These are phyloP conservation scores for Penicillium sclerotiorum DNA, from an alignment of 2,329 filamentous ascomycete genomes.

Conservation along the genomic window DNA sequence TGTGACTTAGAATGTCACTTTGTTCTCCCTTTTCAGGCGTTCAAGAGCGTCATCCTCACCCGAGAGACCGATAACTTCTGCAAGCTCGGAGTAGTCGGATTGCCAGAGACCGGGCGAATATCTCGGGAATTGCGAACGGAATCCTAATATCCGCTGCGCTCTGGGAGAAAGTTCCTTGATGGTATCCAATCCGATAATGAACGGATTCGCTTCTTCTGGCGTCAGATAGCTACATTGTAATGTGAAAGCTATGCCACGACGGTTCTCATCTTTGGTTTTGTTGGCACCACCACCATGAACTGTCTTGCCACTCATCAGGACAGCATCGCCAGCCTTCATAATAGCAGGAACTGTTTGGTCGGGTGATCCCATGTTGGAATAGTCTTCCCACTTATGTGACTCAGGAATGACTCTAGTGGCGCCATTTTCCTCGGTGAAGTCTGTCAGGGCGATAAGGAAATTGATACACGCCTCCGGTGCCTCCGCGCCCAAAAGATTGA, in stretches of 20 bases:
- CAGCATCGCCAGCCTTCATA: slow-evolving; percentile 20
- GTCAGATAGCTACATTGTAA: slow-evolving; percentile 16
- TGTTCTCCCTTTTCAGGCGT: too few relatives aligned
- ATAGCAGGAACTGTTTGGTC: slow-evolving; percentile 17
- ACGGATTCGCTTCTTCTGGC: slow-evolving; percentile 18
- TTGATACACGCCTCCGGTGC: slow-evolving; percentile 14
- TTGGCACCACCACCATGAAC: slow-evolving; percentile 20
- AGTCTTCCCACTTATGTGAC: slow-evolving; percentile 1
- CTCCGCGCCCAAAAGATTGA: background rate
- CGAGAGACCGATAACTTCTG: too few relatives aligned
- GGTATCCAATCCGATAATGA: background rate
- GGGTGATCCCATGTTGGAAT: background rate
- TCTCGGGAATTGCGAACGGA: slow-evolving; percentile 9
- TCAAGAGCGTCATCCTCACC: too few relatives aligned
- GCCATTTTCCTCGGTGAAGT: slow-evolving; percentile 7
- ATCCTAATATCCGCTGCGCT: slow-evolving; percentile 10
- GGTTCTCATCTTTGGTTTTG: slow-evolving; percentile 6
- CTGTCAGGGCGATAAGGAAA: slow-evolving; percentile 14
- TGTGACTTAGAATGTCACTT: too few relatives aligned
- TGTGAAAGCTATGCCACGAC: slow-evolving; percentile 15
- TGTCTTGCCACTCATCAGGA: slow-evolving; percentile 17
- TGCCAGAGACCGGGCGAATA: slow-evolving; percentile 6
- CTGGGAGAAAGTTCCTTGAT: background rate
- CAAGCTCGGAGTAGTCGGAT: too few relatives aligned
- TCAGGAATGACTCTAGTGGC: slow-evolving; percentile 9